phyloP scores from a whole-genome alignment of 169 alveolate genomes.

The Plasmodium vivax region DNA sequence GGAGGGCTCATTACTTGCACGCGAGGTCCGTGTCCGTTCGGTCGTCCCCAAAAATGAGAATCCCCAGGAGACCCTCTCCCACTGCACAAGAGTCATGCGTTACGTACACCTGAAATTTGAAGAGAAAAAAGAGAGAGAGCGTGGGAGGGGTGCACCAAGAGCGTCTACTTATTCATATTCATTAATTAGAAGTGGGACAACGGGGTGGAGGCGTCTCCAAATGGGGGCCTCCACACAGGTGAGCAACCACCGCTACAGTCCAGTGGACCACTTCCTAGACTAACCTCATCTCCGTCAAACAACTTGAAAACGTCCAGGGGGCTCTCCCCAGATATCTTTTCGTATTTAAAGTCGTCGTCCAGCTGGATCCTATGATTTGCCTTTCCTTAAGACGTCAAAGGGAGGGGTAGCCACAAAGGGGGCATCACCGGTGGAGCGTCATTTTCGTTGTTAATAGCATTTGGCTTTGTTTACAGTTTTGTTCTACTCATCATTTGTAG shows the following conservation, averaged over 20 bases:
- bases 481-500: background rate
- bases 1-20: constrained; percentile 14
- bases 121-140: background rate
- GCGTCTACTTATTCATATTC: background rate
- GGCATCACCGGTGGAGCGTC: background rate
- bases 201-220: background rate
- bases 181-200: background rate
- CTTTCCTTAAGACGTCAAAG: constrained; percentile 11
- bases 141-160: background rate
- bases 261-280: background rate
- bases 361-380: background rate
- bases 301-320: constrained; percentile 39
- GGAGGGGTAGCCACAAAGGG: background rate
- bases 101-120: constrained; percentile 20
- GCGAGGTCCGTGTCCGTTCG: constrained; percentile 34
- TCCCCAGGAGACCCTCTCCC: constrained; percentile 39
- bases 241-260: background rate
- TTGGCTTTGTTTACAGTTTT: background rate
- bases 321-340: constrained; percentile 19
- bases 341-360: constrained; percentile 4
- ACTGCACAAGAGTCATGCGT: constrained; percentile 14
- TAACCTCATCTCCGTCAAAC: constrained; percentile 40
- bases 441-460: background rate
- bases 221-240: background rate
- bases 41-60: constrained; percentile 62